Conservation (phyloP, 208 protist species). For the Porcisia deanei region DNA sequence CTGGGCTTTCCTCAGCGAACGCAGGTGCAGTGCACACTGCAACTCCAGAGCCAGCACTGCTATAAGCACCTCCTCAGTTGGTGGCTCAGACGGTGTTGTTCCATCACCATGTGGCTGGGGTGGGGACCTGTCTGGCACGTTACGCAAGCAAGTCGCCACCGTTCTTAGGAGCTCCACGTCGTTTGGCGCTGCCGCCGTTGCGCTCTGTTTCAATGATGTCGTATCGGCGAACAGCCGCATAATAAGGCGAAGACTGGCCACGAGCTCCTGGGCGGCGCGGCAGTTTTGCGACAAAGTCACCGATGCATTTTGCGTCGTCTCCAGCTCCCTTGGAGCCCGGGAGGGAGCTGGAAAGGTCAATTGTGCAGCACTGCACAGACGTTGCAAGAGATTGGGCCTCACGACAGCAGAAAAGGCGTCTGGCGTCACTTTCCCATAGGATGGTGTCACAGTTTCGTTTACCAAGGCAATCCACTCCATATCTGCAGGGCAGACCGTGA, state of each 20-base stretch:
- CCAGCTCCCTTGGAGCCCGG: neutral
- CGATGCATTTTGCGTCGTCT: neutral
- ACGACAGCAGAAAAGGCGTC: no score
- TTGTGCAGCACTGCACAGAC: constrained; percentile 9
- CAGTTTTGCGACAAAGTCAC: constrained; percentile 2
- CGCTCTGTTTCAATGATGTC: neutral
- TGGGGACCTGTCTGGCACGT: constrained; percentile 11
- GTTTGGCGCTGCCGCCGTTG: neutral
- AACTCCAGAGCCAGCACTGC: constrained; percentile 20
- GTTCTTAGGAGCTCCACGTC: constrained; percentile 24
- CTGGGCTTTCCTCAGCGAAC: constrained; percentile 4
- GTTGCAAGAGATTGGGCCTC: constrained; percentile 12
- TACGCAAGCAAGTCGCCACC: constrained; percentile 27
- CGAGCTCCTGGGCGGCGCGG: constrained; percentile 6
- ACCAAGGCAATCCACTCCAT: constrained; percentile 35
- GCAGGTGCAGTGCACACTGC: constrained; percentile 20
- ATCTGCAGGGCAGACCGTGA: constrained; percentile 16
- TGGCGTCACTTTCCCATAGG: neutral
- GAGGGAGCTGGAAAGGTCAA: neutral
- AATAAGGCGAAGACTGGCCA: constrained; percentile 14
- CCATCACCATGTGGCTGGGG: neutral
- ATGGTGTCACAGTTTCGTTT: neutral
- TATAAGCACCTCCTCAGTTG: constrained; percentile 8
- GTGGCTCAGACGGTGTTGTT: no score
- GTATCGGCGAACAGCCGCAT: neutral